A percentile compares a stretch with the other conserved stretches of the same genome.
These are phyloP conservation scores for Hippophae tibetana DNA, from an alignment of 306 rosid genomes.

Conservation along the genomic window DNA sequence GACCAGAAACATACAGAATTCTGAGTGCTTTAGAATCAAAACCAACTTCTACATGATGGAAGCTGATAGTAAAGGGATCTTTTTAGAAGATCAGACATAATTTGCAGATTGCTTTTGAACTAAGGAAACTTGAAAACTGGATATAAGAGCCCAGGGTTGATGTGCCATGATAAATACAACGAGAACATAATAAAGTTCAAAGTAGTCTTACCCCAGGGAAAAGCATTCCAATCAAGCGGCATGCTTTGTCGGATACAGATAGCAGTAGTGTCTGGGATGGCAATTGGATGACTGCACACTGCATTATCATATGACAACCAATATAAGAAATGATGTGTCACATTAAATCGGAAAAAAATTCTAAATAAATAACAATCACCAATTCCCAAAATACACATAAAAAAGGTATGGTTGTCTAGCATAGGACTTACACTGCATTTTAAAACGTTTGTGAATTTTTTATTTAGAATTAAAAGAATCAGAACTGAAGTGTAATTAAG, in stretches of 20 bases:
- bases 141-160: slow-evolving; percentile 7
- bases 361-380: too few species aligned
- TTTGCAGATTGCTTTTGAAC: slow-evolving; percentile 7
- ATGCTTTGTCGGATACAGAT: slow-evolving; percentile 87
- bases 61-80: neutral
- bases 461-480: too few species aligned
- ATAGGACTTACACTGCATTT: too few species aligned
- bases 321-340: neutral
- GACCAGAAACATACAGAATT: too few species aligned
- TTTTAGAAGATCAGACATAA: neutral
- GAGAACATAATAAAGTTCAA: slow-evolving; percentile 3
- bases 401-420: too few species aligned
- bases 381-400: too few species aligned
- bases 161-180: slow-evolving; percentile 1
- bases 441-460: too few species aligned
- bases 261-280: slow-evolving; percentile 93
- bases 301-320: slow-evolving; percentile 19
- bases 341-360: too few species aligned
- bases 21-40: too few species aligned
- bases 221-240: slow-evolving; percentile 96
- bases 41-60: neutral
- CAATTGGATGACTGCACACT: slow-evolving; percentile 97
- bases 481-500: too few species aligned
- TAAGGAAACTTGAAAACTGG: slow-evolving; percentile 6
- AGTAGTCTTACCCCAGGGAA: slow-evolving; percentile 76